phyloP scores from a whole-genome alignment of 2,329 filamentous ascomycete species.

The Zelopaecilomyces penicillatus region DNA sequence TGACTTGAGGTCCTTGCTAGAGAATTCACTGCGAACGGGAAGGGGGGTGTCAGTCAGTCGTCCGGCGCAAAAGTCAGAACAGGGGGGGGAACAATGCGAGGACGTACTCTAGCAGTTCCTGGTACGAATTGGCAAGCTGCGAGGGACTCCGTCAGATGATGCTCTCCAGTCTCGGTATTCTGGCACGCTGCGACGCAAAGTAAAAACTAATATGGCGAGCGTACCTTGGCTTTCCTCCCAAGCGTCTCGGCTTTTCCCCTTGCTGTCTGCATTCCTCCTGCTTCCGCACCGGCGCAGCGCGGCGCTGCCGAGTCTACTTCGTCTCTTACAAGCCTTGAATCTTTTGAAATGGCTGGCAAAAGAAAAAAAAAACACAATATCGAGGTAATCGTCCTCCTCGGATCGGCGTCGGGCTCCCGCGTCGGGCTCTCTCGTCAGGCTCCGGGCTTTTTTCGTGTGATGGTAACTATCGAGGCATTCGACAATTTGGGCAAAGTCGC shows the following conservation, averaged over 20 bases:
- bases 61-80: constrained; percentile 3
- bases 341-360: constrained; percentile 1
- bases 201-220: constrained; percentile 9
- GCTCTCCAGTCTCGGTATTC: not conserved
- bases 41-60: constrained; percentile 1
- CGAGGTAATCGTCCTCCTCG: constrained; percentile 1
- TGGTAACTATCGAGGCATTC: constrained; percentile 5
- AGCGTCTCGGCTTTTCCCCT: constrained; percentile 50
- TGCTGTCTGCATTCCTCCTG: constrained; percentile 42
- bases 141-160: not conserved
- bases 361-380: not conserved
- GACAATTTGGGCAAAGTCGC: not conserved
- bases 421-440: constrained; percentile 6
- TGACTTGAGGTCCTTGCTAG: constrained; percentile 77
- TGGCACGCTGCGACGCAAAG: not conserved
- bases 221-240: constrained; percentile 54
- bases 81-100: constrained; percentile 1
- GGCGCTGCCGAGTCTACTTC: not conserved
- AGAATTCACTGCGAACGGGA: constrained; percentile 65
- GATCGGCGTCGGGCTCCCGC: constrained; percentile 4
- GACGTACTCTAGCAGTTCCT: constrained; percentile 85
- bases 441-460: not conserved
- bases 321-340: not conserved
- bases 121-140: constrained; percentile 95
- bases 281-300: constrained; percentile 12